Percentiles rank a stretch among this genome's conserved stretches.
Evolutionary conservation across 768 basidiomycete genomes (phyloP).

Genomic region (Panellus pusillus): DNA sequence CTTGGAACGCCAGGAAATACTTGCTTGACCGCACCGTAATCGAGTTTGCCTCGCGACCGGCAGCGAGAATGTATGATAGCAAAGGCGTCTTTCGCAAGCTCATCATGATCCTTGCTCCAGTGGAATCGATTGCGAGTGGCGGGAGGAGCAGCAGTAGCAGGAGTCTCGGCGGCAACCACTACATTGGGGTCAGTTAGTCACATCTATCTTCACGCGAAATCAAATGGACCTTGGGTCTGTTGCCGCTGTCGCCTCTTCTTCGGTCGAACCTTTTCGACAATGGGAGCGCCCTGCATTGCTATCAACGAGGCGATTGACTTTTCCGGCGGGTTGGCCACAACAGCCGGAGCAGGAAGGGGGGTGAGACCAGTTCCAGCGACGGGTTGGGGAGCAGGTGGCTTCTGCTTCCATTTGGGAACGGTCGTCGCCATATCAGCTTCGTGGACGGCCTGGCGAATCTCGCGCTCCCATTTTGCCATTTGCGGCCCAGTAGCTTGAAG

Average conservation of each 20-base stretch:
- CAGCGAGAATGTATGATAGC: slow-evolving; percentile 82
- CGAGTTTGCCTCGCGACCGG: slow-evolving; percentile 56
- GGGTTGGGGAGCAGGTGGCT: slow-evolving; percentile 1
- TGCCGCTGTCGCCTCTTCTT: slow-evolving; percentile 28
- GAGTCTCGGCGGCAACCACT: slow-evolving; percentile 1
- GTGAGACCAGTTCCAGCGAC: slow-evolving; percentile 21
- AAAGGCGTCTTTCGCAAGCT: slow-evolving; percentile 81
- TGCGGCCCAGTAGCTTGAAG: slow-evolving; percentile 56
- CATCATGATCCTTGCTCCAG: slow-evolving; percentile 88
- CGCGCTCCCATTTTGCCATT: slow-evolving; percentile 59
- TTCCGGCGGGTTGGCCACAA: slow-evolving; percentile 46
- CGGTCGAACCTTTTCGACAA: slow-evolving; percentile 26
- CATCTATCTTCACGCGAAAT: slow-evolving; percentile 28
- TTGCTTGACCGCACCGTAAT: slow-evolving; percentile 73
- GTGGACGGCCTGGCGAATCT: slow-evolving; percentile 54
- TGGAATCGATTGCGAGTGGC: slow-evolving; percentile 67
- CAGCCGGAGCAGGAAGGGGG: slow-evolving; percentile 34
- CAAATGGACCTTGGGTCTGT: background rate
- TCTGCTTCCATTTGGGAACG: background rate
- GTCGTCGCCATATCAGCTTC: slow-evolving; percentile 48
- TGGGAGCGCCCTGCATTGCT: slow-evolving; percentile 48
- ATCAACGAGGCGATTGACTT: slow-evolving; percentile 54
- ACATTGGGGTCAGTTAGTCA: background rate
- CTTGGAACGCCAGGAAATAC: slow-evolving; percentile 77
- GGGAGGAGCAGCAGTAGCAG: slow-evolving; percentile 25